A percentile compares a stretch with the other conserved stretches of the same genome.
phyloP scores from a whole-genome alignment of 1,139 yeast genomes.

The Saccharomyces uvarum region DNA sequence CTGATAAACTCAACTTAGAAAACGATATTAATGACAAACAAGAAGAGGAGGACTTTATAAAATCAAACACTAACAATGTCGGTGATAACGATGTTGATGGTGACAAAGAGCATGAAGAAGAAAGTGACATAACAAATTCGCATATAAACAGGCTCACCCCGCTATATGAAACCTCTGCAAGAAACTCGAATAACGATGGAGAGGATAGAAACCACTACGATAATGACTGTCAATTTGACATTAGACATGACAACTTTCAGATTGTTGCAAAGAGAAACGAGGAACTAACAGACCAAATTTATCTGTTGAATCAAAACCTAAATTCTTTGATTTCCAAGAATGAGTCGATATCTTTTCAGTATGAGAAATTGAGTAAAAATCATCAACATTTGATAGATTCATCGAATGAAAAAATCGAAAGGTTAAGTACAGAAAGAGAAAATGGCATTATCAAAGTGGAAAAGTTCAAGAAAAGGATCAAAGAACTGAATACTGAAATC shows the following conservation, averaged over 20 bases:
- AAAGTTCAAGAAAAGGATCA: conserved; percentile 18
- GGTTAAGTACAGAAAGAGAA: conserved; percentile 15
- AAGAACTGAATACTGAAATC: conserved; percentile 24
- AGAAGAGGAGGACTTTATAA: neutral
- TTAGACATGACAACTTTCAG: conserved; percentile 8
- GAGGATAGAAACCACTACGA: neutral
- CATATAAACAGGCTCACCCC: neutral
- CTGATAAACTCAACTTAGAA: conserved; percentile 6
- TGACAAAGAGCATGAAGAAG: conserved; percentile 1
- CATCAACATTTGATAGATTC: neutral
- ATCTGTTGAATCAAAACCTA: conserved; percentile 22
- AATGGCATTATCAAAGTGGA: conserved; percentile 35
- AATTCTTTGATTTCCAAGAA: conserved; percentile 37
- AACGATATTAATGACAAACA: conserved; percentile 1
- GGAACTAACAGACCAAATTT: conserved; percentile 36
- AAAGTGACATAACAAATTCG: neutral
- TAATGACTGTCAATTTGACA: neutral
- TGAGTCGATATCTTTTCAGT: conserved; percentile 19
- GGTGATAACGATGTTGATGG: neutral
- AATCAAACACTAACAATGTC: neutral
- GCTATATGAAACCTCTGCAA: conserved; percentile 1
- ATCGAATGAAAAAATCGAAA: conserved; percentile 30
- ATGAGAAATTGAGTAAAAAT: neutral
- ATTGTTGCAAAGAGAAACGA: conserved; percentile 24
- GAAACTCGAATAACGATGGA: neutral